A percentile compares a stretch with the other conserved stretches of the same genome.
These are phyloP conservation scores for Trifolium subterraneum DNA, from an alignment of 306 rosid genomes.

Conservation along the genomic window DNA sequence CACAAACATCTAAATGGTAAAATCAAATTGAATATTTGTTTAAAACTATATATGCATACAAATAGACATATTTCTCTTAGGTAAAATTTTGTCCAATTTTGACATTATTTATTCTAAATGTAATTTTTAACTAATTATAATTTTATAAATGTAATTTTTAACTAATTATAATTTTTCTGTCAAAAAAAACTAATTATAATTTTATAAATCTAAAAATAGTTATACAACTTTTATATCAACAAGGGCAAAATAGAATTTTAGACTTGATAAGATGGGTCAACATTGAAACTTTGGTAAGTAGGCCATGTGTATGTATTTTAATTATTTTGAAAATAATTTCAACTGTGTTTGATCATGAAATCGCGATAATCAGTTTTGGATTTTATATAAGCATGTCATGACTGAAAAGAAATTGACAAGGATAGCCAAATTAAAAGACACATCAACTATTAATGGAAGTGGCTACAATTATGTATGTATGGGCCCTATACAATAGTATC, in stretches of 20 bases:
- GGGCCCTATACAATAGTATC: slow-evolving; percentile 41
- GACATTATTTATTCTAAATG: not conserved
- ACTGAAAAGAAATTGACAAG: slow-evolving; percentile 41
- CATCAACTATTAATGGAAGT: slow-evolving; percentile 39
- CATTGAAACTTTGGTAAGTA: slow-evolving; percentile 35
- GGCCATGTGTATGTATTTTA: slow-evolving; percentile 40
- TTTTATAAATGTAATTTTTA: not conserved
- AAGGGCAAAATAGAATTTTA: slow-evolving; percentile 24
- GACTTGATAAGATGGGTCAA: slow-evolving; percentile 45
- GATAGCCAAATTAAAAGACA: slow-evolving; percentile 40
- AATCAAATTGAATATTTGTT: not conserved
- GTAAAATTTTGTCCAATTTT: not conserved
- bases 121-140: not conserved
- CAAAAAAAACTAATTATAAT: no score
- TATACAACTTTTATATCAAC: not conserved
- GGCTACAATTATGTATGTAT: slow-evolving; percentile 16
- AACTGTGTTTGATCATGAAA: slow-evolving; percentile 47
- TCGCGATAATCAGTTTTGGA: slow-evolving; percentile 43
- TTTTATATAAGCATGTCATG: slow-evolving; percentile 43
- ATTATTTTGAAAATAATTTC: slow-evolving; percentile 43
- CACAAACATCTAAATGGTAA: not conserved
- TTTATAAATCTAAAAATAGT: not conserved
- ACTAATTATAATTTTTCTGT: not conserved
- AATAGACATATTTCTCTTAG: no score
- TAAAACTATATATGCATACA: no score